Percentiles rank a stretch among this genome's conserved stretches.
Evolutionary conservation across 331 rosid genomes (phyloP).

Genomic region (Erythrophleum ivorense): DNA sequence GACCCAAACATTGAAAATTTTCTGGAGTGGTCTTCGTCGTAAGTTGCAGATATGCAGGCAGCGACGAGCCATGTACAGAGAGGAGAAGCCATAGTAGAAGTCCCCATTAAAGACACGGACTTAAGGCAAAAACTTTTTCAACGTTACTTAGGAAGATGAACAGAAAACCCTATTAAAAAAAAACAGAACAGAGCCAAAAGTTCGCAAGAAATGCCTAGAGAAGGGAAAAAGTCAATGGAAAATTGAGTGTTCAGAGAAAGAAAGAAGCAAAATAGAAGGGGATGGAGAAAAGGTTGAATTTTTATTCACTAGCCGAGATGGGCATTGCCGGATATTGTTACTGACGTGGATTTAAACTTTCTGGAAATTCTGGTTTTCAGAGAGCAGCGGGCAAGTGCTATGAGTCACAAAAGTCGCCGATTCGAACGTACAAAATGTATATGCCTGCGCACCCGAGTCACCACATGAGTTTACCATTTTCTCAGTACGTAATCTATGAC

Average conservation of each 20-base stretch:
- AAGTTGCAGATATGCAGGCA: constrained; percentile 76
- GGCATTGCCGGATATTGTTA: not conserved
- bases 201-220: not conserved
- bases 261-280: too few relatives aligned
- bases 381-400: not conserved
- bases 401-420: not conserved
- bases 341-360: not conserved
- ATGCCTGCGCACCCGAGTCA: not conserved
- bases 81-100: constrained; percentile 63
- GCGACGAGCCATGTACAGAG: constrained; percentile 82
- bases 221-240: not conserved
- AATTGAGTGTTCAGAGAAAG: not conserved
- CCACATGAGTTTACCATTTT: not conserved
- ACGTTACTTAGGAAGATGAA: not conserved
- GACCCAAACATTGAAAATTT: constrained; percentile 40
- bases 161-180: not conserved
- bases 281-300: too few relatives aligned
- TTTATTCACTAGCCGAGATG: too few relatives aligned
- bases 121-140: constrained; percentile 5
- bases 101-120: constrained; percentile 49
- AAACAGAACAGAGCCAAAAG: not conserved
- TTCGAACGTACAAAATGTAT: not conserved
- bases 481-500: not conserved
- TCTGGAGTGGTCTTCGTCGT: constrained; percentile 43
- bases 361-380: too few relatives aligned